Percentiles rank a stretch among this genome's conserved stretches.
phyloP scores from a whole-genome alignment of 371 early-diverging fungal species.

The Mucor indicus region DNA sequence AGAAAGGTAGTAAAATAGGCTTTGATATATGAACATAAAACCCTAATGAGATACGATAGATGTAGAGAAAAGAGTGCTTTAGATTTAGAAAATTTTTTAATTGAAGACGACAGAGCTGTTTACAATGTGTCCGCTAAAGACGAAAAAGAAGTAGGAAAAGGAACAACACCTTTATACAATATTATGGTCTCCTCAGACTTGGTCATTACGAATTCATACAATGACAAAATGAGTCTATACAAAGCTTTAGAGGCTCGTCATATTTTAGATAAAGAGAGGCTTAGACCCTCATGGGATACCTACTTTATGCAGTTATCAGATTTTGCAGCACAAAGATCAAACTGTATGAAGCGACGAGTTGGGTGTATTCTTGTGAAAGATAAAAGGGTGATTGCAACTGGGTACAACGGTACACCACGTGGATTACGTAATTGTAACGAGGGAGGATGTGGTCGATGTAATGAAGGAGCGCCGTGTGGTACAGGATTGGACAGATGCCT shows the following conservation, averaged over 20 bases:
- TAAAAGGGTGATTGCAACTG: slow-evolving; percentile 89
- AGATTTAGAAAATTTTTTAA: slow-evolving; percentile 31
- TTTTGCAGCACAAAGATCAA: slow-evolving; percentile 79
- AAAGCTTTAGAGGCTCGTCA: slow-evolving; percentile 44
- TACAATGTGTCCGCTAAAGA: slow-evolving; percentile 31
- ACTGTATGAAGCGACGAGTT: slow-evolving; percentile 98
- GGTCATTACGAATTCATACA: slow-evolving; percentile 57
- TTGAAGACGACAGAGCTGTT: slow-evolving; percentile 36
- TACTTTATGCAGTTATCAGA: slow-evolving; percentile 98
- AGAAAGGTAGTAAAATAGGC: slow-evolving; percentile 28
- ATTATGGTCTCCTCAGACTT: slow-evolving; percentile 58
- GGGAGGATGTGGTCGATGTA: slow-evolving; percentile 95
- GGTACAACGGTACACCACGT: slow-evolving; percentile 98
- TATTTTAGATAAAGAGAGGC: slow-evolving; percentile 65
- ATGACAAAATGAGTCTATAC: slow-evolving; percentile 29
- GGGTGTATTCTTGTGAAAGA: slow-evolving; percentile 95
- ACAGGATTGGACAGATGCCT: slow-evolving; percentile 83
- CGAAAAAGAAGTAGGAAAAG: neutral
- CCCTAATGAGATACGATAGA: no score
- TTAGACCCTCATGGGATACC: slow-evolving; percentile 92
- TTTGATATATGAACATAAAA: no score
- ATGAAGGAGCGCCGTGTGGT: slow-evolving; percentile 76
- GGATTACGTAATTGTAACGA: slow-evolving; percentile 91
- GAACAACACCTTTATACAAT: slow-evolving; percentile 24
- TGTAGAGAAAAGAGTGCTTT: neutral